Evolutionary conservation across 305 asterid genomes (phyloP), one percentile per base, ranked within the genome.

Genomic region (Rubia tinctorum): DNA sequence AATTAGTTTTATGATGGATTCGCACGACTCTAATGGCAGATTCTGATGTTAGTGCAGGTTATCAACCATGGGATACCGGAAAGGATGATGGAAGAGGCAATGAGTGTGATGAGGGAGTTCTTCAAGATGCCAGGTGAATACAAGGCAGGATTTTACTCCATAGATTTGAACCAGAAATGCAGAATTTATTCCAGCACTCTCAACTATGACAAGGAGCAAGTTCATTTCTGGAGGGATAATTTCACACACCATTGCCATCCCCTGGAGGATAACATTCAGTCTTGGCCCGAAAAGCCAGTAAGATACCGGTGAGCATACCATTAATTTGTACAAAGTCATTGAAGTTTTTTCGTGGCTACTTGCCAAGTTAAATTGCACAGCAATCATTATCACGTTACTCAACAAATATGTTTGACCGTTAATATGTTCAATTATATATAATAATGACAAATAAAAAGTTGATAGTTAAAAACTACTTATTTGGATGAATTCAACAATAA

Each of bases 171-270:
- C 6, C 74, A 49, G 56, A 84, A 75, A 10, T 85, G 88, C 78
- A 86, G 92, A 73, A 67, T 92, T 8, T 86, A 72, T 78, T 79
- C 91, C 0, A 88, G 97, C 86, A 80, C 88, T 5, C 15, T 83
- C 60, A 80, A 85, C 68, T 86, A 92, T n/a, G 80, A 84, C 8
- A 71, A 56, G 0, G 97, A 87, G 75, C 84, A 89, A 7, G 39
- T 83, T 59, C 95, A 87, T 71, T 82, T 73, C 45, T 89, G 97
- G 97, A 86, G 90, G 78, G 97, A 92, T 56, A 87, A 85, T 64
- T 79, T 89, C 62, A 85, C 90, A 3, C 96, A 90, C 76, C 85
- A 79, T 25, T 86, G 92, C 42, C 82, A 87, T 62, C 97, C 97
- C 1, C 34, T 89, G 0, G 78, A 89, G 56, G 84, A 90, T 1